These are phyloP conservation scores for Backusella sp. DNA, from an alignment of 192 early-diverging fungal genomes.

Conservation along the genomic window DNA sequence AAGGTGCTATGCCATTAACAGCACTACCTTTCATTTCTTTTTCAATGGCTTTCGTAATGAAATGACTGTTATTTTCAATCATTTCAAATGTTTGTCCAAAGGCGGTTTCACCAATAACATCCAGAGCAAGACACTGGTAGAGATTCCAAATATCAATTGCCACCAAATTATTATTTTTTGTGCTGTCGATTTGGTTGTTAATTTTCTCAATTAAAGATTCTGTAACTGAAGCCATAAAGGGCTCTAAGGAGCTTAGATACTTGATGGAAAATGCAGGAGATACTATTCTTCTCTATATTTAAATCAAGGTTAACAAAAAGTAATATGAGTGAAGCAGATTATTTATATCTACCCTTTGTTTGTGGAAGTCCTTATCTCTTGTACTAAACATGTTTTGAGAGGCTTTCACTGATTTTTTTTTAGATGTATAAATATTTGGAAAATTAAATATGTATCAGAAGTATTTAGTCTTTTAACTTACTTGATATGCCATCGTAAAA, in stretches of 20 bases:
- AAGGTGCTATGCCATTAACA: not conserved
- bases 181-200: slow-evolving; percentile 11
- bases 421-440: too few species aligned
- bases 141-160: slow-evolving; percentile 39
- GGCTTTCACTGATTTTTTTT: not conserved
- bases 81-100: slow-evolving; percentile 52
- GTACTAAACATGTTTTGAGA: slow-evolving; percentile 28
- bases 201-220: slow-evolving; percentile 35
- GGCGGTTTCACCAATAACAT: slow-evolving; percentile 43
- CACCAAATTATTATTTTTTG: slow-evolving; percentile 17
- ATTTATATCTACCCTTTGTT: slow-evolving; percentile 23
- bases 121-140: slow-evolving; percentile 35
- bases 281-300: slow-evolving; percentile 40
- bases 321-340: too few species aligned
- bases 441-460: too few species aligned
- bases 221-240: slow-evolving; percentile 33
- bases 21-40: not conserved
- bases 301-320: too few species aligned
- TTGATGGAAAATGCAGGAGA: slow-evolving; percentile 47
- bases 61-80: slow-evolving; percentile 42
- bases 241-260: slow-evolving; percentile 49
- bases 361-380: slow-evolving; percentile 37
- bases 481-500: slow-evolving; percentile 16
- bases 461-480: not conserved
- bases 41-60: slow-evolving; percentile 28